Conservation (phyloP, 495 filamentous ascomycete genomes). For the Cercophora samala region DNA sequence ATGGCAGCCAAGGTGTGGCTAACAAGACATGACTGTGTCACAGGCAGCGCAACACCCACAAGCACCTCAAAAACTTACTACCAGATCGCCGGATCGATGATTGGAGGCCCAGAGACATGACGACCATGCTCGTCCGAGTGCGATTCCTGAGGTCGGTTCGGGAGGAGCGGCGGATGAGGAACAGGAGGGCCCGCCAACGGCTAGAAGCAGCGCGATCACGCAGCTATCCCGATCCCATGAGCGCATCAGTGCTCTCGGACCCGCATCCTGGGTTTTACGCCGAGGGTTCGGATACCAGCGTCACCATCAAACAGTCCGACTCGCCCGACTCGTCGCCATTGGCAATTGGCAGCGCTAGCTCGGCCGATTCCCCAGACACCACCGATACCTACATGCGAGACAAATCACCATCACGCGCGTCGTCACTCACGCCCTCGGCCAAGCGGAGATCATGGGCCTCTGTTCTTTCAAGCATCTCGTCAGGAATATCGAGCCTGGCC, state of each 20-base stretch:
- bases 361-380: constrained; percentile 15
- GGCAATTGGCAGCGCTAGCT: constrained; percentile 18
- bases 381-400: constrained; percentile 16
- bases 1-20: neutral
- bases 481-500: constrained; percentile 34
- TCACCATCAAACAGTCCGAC: constrained; percentile 21
- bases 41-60: constrained; percentile 38
- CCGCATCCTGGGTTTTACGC: constrained; percentile 12
- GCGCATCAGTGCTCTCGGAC: neutral
- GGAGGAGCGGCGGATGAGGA: constrained; percentile 28
- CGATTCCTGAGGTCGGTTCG: constrained; percentile 33
- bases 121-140: constrained; percentile 32
- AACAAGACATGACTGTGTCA: neutral
- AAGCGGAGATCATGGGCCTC: constrained; percentile 37
- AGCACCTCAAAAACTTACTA: constrained; percentile 32
- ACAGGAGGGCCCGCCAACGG: constrained; percentile 19
- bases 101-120: constrained; percentile 33
- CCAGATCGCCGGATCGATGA: constrained; percentile 38
- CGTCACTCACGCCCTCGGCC: constrained; percentile 26
- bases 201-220: constrained; percentile 14
- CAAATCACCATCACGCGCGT: constrained; percentile 29
- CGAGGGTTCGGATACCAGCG: constrained; percentile 11
- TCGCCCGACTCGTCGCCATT: constrained; percentile 26
- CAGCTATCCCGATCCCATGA: neutral
- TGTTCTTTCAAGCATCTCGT: constrained; percentile 36